Conservation (phyloP, 441 rosid genomes). For the Eutrema salsugineum region DNA sequence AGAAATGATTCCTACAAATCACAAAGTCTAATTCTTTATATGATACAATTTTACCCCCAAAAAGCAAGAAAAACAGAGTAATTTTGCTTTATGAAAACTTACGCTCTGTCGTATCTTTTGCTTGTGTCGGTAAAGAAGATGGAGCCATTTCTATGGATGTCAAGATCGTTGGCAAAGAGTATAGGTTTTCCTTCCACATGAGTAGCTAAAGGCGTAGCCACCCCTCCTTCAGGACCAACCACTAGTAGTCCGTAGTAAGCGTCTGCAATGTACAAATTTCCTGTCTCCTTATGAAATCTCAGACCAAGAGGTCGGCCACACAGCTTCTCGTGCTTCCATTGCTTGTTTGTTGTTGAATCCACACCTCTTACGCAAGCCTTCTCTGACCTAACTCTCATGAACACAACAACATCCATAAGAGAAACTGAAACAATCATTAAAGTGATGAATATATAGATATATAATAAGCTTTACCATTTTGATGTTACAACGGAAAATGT, state of each 20-base stretch:
- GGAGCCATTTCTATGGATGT: constrained; percentile 85
- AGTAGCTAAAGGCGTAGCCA: constrained; percentile 72
- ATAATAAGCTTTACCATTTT: constrained; percentile 55
- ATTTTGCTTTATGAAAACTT: constrained; percentile 14
- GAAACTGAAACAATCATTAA: neutral
- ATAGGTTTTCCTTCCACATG: constrained; percentile 62
- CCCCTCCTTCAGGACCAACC: constrained; percentile 84
- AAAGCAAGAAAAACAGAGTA: neutral
- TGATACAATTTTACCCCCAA: neutral
- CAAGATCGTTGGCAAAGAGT: constrained; percentile 92
- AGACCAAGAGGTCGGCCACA: constrained; percentile 94
- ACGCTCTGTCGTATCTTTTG: constrained; percentile 87
- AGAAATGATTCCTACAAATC: constrained; percentile 74
- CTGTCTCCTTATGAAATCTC: constrained; percentile 63
- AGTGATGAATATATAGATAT: neutral
- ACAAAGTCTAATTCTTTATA: neutral
- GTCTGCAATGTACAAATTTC: constrained; percentile 80
- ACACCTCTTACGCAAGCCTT: constrained; percentile 66
- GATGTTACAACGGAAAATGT: constrained; percentile 76
- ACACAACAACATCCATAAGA: constrained; percentile 1
- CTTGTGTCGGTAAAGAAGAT: constrained; percentile 94
- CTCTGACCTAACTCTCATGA: constrained; percentile 60
- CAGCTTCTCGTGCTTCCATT: constrained; percentile 83
- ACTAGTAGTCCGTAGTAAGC: constrained; percentile 80
- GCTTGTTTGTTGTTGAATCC: constrained; percentile 83